phyloP scores from a whole-genome alignment of 495 filamentous ascomycete genomes.

The Physcia stellaris region DNA sequence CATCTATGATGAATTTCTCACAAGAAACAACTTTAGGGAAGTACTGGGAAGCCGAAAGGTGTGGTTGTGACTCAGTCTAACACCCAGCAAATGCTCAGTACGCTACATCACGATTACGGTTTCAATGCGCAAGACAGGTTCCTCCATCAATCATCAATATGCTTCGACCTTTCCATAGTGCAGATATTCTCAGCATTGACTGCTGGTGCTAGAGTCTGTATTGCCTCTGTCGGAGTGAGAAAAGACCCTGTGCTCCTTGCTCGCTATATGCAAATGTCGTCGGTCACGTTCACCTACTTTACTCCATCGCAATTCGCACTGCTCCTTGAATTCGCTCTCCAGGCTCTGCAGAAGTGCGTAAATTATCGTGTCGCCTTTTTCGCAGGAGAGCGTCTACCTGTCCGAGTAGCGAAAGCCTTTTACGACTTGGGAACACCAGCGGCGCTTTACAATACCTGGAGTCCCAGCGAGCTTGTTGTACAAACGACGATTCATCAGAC shows the following conservation, averaged over 20 bases:
- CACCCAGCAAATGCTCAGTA: conserved; percentile 17
- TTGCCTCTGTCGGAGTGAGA: conserved; percentile 13
- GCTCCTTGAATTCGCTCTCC: conserved; percentile 13
- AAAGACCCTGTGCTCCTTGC: conserved; percentile 18
- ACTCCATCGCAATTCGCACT: conserved; percentile 21
- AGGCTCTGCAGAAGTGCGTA: conserved; percentile 8
- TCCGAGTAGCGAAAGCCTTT: conserved; percentile 14
- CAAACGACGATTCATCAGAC: conserved; percentile 14
- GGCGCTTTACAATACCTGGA: conserved; percentile 13
- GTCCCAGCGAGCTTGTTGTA: conserved; percentile 15
- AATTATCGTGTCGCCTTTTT: conserved; percentile 14
- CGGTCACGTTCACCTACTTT: conserved; percentile 18
- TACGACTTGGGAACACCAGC: conserved; percentile 13
- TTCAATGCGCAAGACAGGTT: conserved; percentile 16
- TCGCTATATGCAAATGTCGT: conserved; percentile 12
- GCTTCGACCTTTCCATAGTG: conserved; percentile 22
- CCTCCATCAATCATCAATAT: conserved; percentile 21
- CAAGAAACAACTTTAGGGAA: conserved; percentile 13
- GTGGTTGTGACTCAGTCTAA: conserved; percentile 19
- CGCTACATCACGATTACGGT: conserved; percentile 10
- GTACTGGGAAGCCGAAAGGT: conserved; percentile 23
- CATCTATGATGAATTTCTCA: too few relatives aligned
- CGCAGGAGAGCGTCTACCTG: conserved; percentile 15
- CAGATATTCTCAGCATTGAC: conserved; percentile 22
- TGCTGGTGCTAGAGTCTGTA: conserved; percentile 15